Percentiles rank a stretch among this genome's conserved stretches.
These are phyloP conservation scores for Leptographium radiaticola DNA, from an alignment of 2,329 filamentous ascomycete species.

Conservation along the genomic window DNA sequence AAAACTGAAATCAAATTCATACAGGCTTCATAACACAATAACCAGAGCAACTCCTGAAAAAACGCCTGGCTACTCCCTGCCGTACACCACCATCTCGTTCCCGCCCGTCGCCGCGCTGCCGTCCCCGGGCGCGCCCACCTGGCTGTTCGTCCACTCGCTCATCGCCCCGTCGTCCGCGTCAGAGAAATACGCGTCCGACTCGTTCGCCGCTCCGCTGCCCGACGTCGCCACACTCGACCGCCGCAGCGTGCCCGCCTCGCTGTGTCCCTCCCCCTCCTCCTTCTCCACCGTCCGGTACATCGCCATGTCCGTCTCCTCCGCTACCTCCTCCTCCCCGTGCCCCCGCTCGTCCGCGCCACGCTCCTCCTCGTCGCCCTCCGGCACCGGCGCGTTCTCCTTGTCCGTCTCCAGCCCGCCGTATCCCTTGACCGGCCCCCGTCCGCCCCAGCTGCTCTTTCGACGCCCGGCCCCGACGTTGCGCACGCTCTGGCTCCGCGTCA, in stretches of 20 bases:
- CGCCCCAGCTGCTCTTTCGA: slow-evolving; percentile 60
- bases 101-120: slow-evolving; percentile 10
- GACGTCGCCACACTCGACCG: slow-evolving; percentile 30
- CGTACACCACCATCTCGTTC: slow-evolving; percentile 13
- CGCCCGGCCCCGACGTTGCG: slow-evolving; percentile 40
- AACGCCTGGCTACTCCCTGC: background rate
- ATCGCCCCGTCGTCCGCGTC: slow-evolving; percentile 18
- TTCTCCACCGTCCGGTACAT: background rate
- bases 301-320: slow-evolving; percentile 2
- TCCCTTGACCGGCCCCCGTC: slow-evolving; percentile 28
- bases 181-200: slow-evolving; percentile 17
- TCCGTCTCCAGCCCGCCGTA: slow-evolving; percentile 40
- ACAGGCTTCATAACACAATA: too few species aligned
- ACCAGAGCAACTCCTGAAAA: background rate
- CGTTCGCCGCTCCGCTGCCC: slow-evolving; percentile 21
- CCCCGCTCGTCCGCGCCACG: slow-evolving; percentile 19
- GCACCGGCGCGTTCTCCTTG: slow-evolving; percentile 26
- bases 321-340: slow-evolving; percentile 5
- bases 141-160: slow-evolving; percentile 38
- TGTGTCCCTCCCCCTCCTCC: slow-evolving; percentile 18
- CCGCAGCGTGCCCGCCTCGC: slow-evolving; percentile 38
- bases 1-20: too few species aligned
- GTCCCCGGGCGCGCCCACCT: slow-evolving; percentile 14
- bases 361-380: slow-evolving; percentile 50
- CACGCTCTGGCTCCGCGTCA: slow-evolving; percentile 70